These are phyloP conservation scores for Penicillium concentricum DNA, from an alignment of 2,329 filamentous ascomycete genomes.

Conservation along the genomic window DNA sequence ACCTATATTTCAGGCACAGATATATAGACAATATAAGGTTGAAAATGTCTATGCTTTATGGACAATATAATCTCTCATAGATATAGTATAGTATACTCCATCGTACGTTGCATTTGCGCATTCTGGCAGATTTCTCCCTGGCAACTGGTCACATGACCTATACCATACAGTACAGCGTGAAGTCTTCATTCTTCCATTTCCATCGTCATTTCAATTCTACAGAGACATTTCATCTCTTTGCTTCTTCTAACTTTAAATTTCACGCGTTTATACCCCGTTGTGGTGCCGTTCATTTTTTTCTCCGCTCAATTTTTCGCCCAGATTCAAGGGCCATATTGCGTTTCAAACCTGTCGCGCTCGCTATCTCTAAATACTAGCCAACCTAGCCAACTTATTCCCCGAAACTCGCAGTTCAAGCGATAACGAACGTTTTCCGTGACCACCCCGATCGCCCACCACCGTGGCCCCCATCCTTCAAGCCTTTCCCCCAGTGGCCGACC, in stretches of 20 bases:
- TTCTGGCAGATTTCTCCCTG: slow-evolving; percentile 11
- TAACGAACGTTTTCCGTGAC: slow-evolving; percentile 1
- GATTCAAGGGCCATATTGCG: slow-evolving; percentile 19
- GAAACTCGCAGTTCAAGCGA: background rate
- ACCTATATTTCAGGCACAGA: background rate
- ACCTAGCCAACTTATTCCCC: background rate
- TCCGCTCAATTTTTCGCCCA: slow-evolving; percentile 14
- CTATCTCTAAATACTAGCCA: background rate
- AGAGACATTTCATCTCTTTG: background rate
- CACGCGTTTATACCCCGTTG: slow-evolving; percentile 11
- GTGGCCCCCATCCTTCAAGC: slow-evolving; percentile 39
- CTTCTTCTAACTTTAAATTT: too few relatives aligned
- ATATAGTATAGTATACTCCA: background rate
- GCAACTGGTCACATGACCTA: slow-evolving; percentile 10
- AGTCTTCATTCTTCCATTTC: slow-evolving; percentile 2
- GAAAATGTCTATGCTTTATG: background rate
- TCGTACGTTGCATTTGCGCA: background rate
- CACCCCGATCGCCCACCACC: slow-evolving; percentile 23
- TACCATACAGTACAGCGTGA: slow-evolving; percentile 7
- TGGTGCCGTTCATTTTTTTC: slow-evolving; percentile 3
- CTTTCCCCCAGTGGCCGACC: slow-evolving; percentile 37
- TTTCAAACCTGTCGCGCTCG: slow-evolving; percentile 6
- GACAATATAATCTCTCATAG: background rate
- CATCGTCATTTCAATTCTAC: slow-evolving; percentile 4
- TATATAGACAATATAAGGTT: background rate